Percentiles rank a stretch among this genome's conserved stretches.
Conservation (phyloP, 2,329 filamentous ascomycete species). For the Fusarium sp. region DNA sequence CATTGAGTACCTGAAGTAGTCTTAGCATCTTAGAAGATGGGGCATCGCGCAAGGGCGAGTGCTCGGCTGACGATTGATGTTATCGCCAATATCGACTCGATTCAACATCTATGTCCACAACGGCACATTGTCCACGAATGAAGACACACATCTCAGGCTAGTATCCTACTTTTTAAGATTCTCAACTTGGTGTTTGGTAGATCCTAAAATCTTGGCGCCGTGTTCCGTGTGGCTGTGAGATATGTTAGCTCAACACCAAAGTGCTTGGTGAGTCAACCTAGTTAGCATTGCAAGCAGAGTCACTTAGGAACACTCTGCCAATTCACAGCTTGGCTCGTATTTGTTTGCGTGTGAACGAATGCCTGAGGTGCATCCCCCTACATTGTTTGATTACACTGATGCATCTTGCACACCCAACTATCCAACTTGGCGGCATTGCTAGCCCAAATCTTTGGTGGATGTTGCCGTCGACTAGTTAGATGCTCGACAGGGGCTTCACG, state of each 20-base stretch:
- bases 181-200: background rate
- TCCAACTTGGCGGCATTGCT: slow-evolving; percentile 24
- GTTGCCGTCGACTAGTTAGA: slow-evolving; percentile 12
- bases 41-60: background rate
- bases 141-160: background rate
- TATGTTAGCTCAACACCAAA: slow-evolving; percentile 19
- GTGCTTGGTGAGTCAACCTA: slow-evolving; percentile 26
- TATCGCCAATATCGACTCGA: background rate
- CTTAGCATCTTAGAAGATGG: background rate
- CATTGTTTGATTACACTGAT: slow-evolving; percentile 13
- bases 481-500: background rate
- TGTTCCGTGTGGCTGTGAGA: slow-evolving; percentile 31
- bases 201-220: slow-evolving; percentile 20
- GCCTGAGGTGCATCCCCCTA: background rate
- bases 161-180: background rate
- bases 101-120: background rate
- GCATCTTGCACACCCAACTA: background rate
- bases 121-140: background rate
- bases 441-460: slow-evolving; percentile 1
- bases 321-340: slow-evolving; percentile 10
- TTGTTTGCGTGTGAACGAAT: background rate
- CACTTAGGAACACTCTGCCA: background rate
- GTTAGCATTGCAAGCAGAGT: slow-evolving; percentile 2
- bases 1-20: background rate
- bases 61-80: slow-evolving; percentile 28